Conservation (phyloP, 805 yeast species). For the Spathaspora passalidarum region DNA sequence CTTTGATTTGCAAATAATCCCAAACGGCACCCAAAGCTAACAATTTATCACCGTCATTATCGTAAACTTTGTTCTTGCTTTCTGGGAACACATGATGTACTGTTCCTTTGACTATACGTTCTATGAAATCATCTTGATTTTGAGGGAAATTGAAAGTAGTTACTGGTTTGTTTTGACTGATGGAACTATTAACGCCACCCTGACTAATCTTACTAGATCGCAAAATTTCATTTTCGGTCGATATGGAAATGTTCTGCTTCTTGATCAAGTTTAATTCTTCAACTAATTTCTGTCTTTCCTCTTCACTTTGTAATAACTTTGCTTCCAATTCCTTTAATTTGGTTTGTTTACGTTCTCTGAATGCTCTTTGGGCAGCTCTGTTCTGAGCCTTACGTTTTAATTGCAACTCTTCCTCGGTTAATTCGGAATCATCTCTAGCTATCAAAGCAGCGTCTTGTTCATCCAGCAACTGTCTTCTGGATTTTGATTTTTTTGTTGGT, state of each 20-base stretch:
- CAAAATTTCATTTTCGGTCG: conserved; percentile 60
- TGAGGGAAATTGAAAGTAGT: conserved; percentile 33
- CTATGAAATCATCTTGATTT: conserved; percentile 32
- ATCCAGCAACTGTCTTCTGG: conserved; percentile 26
- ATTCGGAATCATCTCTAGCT: conserved; percentile 34
- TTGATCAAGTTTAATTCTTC: conserved; percentile 50
- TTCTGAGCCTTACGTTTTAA: conserved; percentile 72
- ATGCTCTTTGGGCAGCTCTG: conserved; percentile 85
- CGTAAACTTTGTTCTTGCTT: conserved; percentile 30
- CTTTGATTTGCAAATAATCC: conserved; percentile 62
- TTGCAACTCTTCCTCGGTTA: conserved; percentile 41
- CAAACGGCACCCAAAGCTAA: conserved; percentile 77
- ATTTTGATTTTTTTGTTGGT: conserved; percentile 8
- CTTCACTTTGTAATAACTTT: conserved; percentile 57
- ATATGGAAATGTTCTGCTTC: conserved; percentile 53
- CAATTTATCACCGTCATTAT: conserved; percentile 44
- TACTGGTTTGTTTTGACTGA: background rate
- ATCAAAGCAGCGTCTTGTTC: conserved; percentile 37
- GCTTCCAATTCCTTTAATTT: conserved; percentile 64
- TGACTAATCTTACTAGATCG: conserved; percentile 13
- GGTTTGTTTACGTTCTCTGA: conserved; percentile 76
- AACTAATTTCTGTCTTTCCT: conserved; percentile 44
- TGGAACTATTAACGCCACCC: background rate
- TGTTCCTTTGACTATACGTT: conserved; percentile 23
- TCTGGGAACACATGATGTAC: conserved; percentile 20